Evolutionary conservation across 208 protist species (phyloP).

Genomic region (Wallacemonas rigidus): DNA sequence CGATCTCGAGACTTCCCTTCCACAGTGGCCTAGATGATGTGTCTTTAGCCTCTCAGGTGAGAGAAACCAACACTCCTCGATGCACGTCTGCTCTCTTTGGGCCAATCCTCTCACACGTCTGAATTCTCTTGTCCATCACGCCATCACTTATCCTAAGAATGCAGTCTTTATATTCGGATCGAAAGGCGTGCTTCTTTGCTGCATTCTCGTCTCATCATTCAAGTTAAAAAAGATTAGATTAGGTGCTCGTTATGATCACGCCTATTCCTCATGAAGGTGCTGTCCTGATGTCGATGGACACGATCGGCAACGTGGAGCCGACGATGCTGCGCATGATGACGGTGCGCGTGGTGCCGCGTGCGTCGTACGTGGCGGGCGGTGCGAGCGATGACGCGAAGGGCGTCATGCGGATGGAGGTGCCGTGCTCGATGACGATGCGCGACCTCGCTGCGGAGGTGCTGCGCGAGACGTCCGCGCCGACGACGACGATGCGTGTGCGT

Average conservation of each 20-base stretch:
- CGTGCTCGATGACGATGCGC: constrained; percentile 12
- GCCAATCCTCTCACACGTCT: too few species aligned
- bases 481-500: constrained; percentile 8
- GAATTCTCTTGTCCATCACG: too few species aligned
- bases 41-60: too few species aligned
- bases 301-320: constrained; percentile 5
- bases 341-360: constrained; percentile 6
- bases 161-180: too few species aligned
- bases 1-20: too few species aligned
- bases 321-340: constrained; percentile 17
- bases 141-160: too few species aligned
- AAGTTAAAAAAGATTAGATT: neutral
- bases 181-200: too few species aligned
- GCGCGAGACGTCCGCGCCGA: constrained; percentile 12
- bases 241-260: constrained; percentile 2
- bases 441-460: constrained; percentile 5
- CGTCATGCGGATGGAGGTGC: constrained; percentile 3
- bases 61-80: too few species aligned
- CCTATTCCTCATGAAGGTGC: neutral
- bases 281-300: constrained; percentile 5
- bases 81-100: too few species aligned
- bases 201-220: too few species aligned
- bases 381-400: neutral
- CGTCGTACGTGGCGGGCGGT: constrained; percentile 8
- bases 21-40: too few species aligned